These are phyloP conservation scores for Alloteropsis semialata DNA, from an alignment of 176 grass and related monocot genomes.

Conservation along the genomic window DNA sequence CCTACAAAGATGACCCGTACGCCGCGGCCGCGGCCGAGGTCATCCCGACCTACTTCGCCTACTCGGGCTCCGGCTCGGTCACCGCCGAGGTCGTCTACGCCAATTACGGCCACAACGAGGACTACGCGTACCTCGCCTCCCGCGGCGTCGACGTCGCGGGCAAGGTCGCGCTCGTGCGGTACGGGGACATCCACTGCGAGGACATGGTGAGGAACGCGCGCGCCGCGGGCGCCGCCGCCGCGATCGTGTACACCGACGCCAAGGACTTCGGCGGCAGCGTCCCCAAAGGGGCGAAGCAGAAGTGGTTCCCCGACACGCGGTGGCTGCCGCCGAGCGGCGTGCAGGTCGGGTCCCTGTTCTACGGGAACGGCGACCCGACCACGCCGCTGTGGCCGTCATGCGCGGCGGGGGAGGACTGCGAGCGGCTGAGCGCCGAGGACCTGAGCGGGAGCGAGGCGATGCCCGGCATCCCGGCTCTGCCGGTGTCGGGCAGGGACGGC, in stretches of 20 bases:
- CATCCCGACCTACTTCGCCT: slow-evolving; percentile 82
- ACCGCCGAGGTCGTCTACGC: slow-evolving; percentile 72
- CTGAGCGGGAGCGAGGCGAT: slow-evolving; percentile 54
- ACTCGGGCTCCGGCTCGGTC: slow-evolving; percentile 66
- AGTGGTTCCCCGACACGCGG: slow-evolving; percentile 49
- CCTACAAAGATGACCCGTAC: slow-evolving; percentile 51
- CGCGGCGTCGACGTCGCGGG: slow-evolving; percentile 65
- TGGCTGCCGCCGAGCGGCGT: slow-evolving; percentile 79
- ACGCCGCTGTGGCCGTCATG: slow-evolving; percentile 75
- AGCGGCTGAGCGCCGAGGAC: slow-evolving; percentile 62
- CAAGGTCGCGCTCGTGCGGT: slow-evolving; percentile 61
- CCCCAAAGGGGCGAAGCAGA: slow-evolving; percentile 9
- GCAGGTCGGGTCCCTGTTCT: slow-evolving; percentile 63
- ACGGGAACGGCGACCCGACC: slow-evolving; percentile 61
- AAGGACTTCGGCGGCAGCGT: slow-evolving; percentile 58
- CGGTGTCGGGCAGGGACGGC: slow-evolving; percentile 71
- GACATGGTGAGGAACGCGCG: slow-evolving; percentile 75
- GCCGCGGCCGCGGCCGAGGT: slow-evolving; percentile 42
- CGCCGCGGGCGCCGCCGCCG: slow-evolving; percentile 60
- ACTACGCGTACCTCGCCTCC: slow-evolving; percentile 59
- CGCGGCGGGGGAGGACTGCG: slow-evolving; percentile 48
- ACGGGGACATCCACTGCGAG: slow-evolving; percentile 82
- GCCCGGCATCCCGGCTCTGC: slow-evolving; percentile 70
- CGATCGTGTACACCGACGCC: slow-evolving; percentile 72
- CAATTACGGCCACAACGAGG: slow-evolving; percentile 68